These are phyloP conservation scores for Priceomyces castillae DNA, from an alignment of 805 yeast genomes.

Conservation along the genomic window DNA sequence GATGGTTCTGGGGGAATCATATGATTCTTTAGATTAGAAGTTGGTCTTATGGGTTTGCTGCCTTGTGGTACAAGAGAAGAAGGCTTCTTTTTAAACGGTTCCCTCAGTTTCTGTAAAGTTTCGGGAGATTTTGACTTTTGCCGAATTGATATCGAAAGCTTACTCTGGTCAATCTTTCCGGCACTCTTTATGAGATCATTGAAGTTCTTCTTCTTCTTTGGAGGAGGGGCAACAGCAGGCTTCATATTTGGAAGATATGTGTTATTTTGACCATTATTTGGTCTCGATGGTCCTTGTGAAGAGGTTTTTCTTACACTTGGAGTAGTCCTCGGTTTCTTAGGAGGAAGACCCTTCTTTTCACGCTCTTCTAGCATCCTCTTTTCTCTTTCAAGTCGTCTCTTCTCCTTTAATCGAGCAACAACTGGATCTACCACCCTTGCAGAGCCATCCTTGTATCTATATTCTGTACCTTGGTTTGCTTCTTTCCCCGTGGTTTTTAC, in stretches of 20 bases:
- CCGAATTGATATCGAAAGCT: slow-evolving; percentile 37
- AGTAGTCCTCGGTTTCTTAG: slow-evolving; percentile 17
- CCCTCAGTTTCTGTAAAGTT: neutral
- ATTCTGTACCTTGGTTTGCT: neutral
- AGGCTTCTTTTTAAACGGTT: neutral
- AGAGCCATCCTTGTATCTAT: slow-evolving; percentile 8
- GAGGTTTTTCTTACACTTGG: slow-evolving; percentile 2
- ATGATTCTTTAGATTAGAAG: neutral
- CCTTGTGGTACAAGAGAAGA: neutral
- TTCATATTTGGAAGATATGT: too few relatives aligned
- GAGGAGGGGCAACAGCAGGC: slow-evolving; percentile 2
- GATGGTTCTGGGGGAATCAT: neutral
- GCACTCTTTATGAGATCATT: slow-evolving; percentile 72
- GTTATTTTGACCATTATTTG: too few relatives aligned
- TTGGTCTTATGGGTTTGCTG: neutral
- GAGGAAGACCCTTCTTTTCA: slow-evolving; percentile 32
- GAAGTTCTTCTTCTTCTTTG: slow-evolving; percentile 50
- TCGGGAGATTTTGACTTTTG: slow-evolving; percentile 40
- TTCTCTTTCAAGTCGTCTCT: slow-evolving; percentile 55
- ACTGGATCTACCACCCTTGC: slow-evolving; percentile 58
- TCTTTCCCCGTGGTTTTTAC: neutral
- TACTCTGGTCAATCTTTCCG: slow-evolving; percentile 49
- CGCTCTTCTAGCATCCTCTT: slow-evolving; percentile 34
- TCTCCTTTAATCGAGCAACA: slow-evolving; percentile 64
- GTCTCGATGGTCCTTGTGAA: slow-evolving; percentile 3